Evolutionary conservation across 192 early-diverging fungal genomes (phyloP).

Genomic region (Backusella westeae): DNA sequence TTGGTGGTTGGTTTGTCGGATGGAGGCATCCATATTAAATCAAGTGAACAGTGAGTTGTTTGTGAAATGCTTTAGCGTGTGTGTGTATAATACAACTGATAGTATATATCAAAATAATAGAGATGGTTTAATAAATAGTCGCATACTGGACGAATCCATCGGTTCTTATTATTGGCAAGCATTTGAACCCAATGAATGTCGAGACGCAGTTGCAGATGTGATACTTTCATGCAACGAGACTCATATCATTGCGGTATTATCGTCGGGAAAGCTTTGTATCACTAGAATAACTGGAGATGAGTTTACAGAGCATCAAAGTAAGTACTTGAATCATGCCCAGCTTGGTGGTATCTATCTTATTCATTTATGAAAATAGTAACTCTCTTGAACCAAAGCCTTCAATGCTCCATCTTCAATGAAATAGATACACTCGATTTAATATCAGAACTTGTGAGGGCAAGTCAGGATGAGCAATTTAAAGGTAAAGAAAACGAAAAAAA

Average conservation of each 20-base stretch:
- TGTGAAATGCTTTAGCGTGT: background rate
- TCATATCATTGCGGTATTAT: conserved; percentile 26
- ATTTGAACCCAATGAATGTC: background rate
- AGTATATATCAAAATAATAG: background rate
- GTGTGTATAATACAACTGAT: background rate
- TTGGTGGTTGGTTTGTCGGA: conserved; percentile 29
- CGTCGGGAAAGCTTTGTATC: conserved; percentile 23
- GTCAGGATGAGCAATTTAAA: background rate
- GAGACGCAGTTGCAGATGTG: conserved; percentile 21
- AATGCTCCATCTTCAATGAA: conserved; percentile 21
- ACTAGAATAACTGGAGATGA: conserved; percentile 19
- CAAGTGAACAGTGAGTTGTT: conserved; percentile 8
- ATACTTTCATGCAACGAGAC: conserved; percentile 30
- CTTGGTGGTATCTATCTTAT: background rate
- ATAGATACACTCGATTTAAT: conserved; percentile 27
- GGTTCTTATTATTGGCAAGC: conserved; percentile 21
- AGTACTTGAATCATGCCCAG: too few species aligned
- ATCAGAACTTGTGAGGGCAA: conserved; percentile 23
- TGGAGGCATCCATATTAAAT: conserved; percentile 29
- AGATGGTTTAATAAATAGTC: background rate
- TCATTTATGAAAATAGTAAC: background rate
- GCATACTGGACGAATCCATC: background rate
- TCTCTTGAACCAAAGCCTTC: background rate
- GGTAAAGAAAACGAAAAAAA: background rate
- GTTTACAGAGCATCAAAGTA: background rate